Conservation (phyloP, 2,329 filamentous ascomycete species). For the Neodidymelliopsis sp. region DNA sequence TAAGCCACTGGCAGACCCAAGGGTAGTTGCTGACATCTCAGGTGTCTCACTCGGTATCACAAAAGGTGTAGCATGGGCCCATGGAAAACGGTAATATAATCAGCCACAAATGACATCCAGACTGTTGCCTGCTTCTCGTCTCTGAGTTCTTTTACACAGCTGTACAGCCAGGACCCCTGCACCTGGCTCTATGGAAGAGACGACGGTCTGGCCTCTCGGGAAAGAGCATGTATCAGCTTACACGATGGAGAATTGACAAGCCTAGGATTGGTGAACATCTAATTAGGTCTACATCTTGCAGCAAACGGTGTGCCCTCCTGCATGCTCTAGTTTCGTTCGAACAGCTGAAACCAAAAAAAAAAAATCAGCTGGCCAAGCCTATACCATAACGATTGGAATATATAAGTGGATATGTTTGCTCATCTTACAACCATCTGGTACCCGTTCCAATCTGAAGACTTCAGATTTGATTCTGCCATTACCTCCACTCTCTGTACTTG, state of each 20-base stretch:
- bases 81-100: slow-evolving; percentile 10
- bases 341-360: neutral
- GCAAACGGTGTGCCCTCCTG: neutral
- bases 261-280: neutral
- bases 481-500: neutral
- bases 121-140: neutral
- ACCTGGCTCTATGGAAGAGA: too few relatives aligned
- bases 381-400: neutral
- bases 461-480: neutral
- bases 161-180: too few relatives aligned
- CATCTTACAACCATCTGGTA: neutral
- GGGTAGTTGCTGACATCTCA: slow-evolving; percentile 7
- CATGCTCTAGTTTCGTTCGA: neutral
- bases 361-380: neutral
- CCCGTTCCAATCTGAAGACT: neutral
- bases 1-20: neutral
- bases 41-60: too few relatives aligned
- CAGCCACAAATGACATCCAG: slow-evolving; percentile 1
- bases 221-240: slow-evolving; percentile 1
- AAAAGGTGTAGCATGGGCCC: too few relatives aligned
- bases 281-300: neutral
- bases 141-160: neutral
- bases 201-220: neutral
- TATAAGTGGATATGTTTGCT: neutral
- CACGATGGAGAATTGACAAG: neutral